Evolutionary conservation across 306 rosid genomes (phyloP).

Genomic region (Inga oerstediana): DNA sequence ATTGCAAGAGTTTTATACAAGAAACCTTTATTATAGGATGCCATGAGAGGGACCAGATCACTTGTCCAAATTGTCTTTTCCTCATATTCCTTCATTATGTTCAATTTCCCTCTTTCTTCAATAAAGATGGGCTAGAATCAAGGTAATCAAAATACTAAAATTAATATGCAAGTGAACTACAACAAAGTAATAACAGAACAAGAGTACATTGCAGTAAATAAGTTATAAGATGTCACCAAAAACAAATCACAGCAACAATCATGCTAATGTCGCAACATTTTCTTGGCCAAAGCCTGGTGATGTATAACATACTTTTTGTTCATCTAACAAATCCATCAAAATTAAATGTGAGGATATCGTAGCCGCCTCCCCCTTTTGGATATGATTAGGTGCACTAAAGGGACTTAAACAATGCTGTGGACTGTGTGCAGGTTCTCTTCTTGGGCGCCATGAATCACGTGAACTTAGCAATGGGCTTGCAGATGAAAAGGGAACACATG

Average conservation of each 20-base stretch:
- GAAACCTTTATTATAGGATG: conserved; percentile 87
- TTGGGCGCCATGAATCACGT: conserved; percentile 40
- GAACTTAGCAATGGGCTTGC: conserved; percentile 64
- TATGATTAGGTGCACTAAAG: conserved; percentile 47
- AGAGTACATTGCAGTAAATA: conserved; percentile 25
- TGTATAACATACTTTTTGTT: conserved; percentile 60
- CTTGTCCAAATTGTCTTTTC: conserved; percentile 99
- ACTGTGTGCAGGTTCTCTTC: conserved; percentile 17
- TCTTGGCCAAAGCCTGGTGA: neutral
- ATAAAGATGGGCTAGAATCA: conserved; percentile 61
- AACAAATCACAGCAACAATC: conserved; percentile 30
- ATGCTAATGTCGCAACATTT: conserved; percentile 29
- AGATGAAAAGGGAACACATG: conserved; percentile 56
- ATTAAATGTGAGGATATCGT: conserved; percentile 75
- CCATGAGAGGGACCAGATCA: conserved; percentile 90
- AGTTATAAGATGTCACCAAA: conserved; percentile 22
- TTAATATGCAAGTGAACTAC: conserved; percentile 9
- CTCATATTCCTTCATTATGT: conserved; percentile 87
- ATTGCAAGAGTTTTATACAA: conserved; percentile 26
- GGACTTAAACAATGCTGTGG: conserved; percentile 11
- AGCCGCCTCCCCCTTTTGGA: conserved; percentile 62
- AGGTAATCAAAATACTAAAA: conserved; percentile 2
- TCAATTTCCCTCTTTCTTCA: conserved; percentile 88
- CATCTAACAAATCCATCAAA: conserved; percentile 84
- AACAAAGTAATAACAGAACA: conserved; percentile 18